Evolutionary conservation across 306 rosid species (phyloP).

Genomic region (Albizia julibrissin): DNA sequence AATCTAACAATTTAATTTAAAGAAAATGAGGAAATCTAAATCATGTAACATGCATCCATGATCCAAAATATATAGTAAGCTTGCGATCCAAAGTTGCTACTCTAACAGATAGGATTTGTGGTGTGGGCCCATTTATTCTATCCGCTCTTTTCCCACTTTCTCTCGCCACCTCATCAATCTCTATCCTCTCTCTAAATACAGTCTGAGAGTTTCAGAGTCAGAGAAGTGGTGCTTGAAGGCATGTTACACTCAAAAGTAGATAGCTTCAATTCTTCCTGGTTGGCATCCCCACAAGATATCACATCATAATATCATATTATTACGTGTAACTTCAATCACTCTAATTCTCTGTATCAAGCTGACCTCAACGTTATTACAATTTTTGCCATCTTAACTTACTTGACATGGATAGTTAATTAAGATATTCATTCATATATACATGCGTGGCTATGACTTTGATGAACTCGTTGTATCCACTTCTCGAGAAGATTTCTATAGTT

Average conservation of each 20-base stretch:
- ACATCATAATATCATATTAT: background rate
- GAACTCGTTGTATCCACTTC: background rate
- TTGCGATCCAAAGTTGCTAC: slow-evolving; percentile 34
- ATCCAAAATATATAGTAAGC: background rate
- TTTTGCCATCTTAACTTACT: background rate
- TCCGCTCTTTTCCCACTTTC: slow-evolving; percentile 28
- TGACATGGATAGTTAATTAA: background rate
- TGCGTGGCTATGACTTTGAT: background rate
- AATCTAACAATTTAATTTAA: no score
- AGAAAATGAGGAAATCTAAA: no score
- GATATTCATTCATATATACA: background rate
- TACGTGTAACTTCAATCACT: background rate
- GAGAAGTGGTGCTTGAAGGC: background rate
- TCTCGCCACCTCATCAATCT: slow-evolving; percentile 33
- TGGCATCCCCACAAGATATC: slow-evolving; percentile 18
- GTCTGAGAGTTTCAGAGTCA: background rate
- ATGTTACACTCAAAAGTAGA: slow-evolving; percentile 14
- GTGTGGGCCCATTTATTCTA: slow-evolving; percentile 47
- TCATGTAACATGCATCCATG: no score
- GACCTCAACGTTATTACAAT: background rate
- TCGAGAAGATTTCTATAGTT: background rate
- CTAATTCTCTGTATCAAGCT: background rate
- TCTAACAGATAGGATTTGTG: slow-evolving; percentile 38
- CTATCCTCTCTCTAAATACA: background rate
- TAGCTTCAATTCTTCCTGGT: background rate